Evolutionary conservation across 1,284 basidiomycete genomes (phyloP).

Genomic region (Tetrapyrgos nigripes): DNA sequence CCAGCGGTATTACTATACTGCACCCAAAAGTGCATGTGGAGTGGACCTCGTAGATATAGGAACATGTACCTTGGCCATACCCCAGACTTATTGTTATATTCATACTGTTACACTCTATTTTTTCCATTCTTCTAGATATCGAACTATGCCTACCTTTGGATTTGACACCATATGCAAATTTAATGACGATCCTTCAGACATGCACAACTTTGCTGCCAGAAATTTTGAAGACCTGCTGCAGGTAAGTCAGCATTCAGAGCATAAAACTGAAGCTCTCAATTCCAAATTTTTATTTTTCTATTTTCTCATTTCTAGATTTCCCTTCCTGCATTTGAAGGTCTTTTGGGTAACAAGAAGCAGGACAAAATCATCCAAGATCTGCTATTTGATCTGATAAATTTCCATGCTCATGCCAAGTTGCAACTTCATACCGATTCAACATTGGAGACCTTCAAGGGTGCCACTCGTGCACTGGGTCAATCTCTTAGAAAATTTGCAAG

Average conservation of each 20-base stretch:
- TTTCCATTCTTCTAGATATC: too few species aligned
- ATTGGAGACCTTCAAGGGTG: not conserved
- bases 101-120: too few species aligned
- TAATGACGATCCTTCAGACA: slow-evolving; percentile 12
- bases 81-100: too few species aligned
- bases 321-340: slow-evolving; percentile 29
- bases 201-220: slow-evolving; percentile 10
- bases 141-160: slow-evolving; percentile 10
- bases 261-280: too few species aligned
- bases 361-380: slow-evolving; percentile 14
- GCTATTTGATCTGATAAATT: slow-evolving; percentile 13
- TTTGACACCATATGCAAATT: slow-evolving; percentile 17
- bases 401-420: slow-evolving; percentile 29
- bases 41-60: too few species aligned
- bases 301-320: slow-evolving; percentile 20
- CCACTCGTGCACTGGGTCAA: slow-evolving; percentile 3
- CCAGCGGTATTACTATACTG: too few species aligned
- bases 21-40: too few species aligned
- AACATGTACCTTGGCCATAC: too few species aligned
- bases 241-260: too few species aligned
- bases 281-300: slow-evolving; percentile 14
- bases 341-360: slow-evolving; percentile 22
- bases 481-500: slow-evolving; percentile 1
- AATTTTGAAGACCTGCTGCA: slow-evolving; percentile 27
- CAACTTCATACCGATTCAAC: slow-evolving; percentile 23